Percentiles rank a stretch among this genome's conserved stretches.
These are phyloP conservation scores for Staphylotrichum longicolle DNA, from an alignment of 495 filamentous ascomycete genomes.

Conservation along the genomic window DNA sequence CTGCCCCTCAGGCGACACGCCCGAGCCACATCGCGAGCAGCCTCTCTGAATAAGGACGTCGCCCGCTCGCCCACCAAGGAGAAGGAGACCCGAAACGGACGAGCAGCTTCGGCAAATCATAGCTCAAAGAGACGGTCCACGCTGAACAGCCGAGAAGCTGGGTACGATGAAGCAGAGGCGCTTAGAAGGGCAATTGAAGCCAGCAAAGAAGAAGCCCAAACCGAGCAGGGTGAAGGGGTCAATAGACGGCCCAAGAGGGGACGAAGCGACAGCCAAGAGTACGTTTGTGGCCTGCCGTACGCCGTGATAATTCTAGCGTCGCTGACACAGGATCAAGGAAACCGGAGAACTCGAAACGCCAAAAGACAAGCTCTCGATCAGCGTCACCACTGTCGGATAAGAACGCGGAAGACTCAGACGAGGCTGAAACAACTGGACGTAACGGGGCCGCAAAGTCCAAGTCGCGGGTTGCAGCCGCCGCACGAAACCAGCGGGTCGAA, in stretches of 20 bases:
- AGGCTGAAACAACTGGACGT: slow-evolving; percentile 52
- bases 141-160: slow-evolving; percentile 95
- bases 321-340: slow-evolving; percentile 40
- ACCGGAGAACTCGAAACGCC: slow-evolving; percentile 57
- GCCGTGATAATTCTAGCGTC: neutral
- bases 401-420: slow-evolving; percentile 64
- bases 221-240: slow-evolving; percentile 48
- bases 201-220: slow-evolving; percentile 71
- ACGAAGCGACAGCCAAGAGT: slow-evolving; percentile 93
- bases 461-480: slow-evolving; percentile 56
- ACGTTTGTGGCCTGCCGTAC: slow-evolving; percentile 35
- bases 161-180: slow-evolving; percentile 92
- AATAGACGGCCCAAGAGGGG: slow-evolving; percentile 72
- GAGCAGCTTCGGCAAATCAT: slow-evolving; percentile 46
- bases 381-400: slow-evolving; percentile 53
- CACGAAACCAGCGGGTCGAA: slow-evolving; percentile 68
- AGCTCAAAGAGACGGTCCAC: slow-evolving; percentile 85
- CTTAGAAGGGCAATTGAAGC: slow-evolving; percentile 88
- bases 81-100: slow-evolving; percentile 47
- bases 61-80: slow-evolving; percentile 48
- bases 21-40: slow-evolving; percentile 51
- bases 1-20: slow-evolving; percentile 51
- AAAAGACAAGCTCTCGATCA: slow-evolving; percentile 72
- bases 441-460: slow-evolving; percentile 58
- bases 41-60: slow-evolving; percentile 57